phyloP scores from a whole-genome alignment of 1,284 basidiomycete genomes.

The Wallemia ichthyophaga region DNA sequence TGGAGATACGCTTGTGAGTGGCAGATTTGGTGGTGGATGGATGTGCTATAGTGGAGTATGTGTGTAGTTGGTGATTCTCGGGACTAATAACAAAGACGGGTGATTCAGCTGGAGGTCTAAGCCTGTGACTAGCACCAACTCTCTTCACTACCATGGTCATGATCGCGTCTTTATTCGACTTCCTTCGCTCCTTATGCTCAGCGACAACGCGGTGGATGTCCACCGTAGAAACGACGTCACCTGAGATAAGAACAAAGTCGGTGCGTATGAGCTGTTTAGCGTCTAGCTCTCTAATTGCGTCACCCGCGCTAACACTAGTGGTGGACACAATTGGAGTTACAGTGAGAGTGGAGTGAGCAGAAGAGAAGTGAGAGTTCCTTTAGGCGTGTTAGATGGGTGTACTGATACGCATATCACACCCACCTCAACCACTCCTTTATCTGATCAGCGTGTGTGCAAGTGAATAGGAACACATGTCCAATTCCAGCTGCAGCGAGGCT shows the following conservation, averaged over 20 bases:
- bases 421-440: slow-evolving; percentile 52
- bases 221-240: slow-evolving; percentile 79
- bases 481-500: slow-evolving; percentile 70
- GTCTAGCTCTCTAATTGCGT: slow-evolving; percentile 89
- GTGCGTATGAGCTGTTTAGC: slow-evolving; percentile 65
- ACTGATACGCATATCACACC: slow-evolving; percentile 15
- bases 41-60: slow-evolving; percentile 35
- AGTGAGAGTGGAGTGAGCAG: slow-evolving; percentile 4
- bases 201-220: slow-evolving; percentile 64
- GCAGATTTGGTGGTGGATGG: slow-evolving; percentile 27
- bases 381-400: not conserved
- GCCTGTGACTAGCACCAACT: slow-evolving; percentile 34
- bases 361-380: not conserved
- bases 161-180: slow-evolving; percentile 65
- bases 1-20: slow-evolving; percentile 23
- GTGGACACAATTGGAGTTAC: not conserved
- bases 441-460: slow-evolving; percentile 51
- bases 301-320: slow-evolving; percentile 35
- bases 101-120: slow-evolving; percentile 37
- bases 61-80: slow-evolving; percentile 3
- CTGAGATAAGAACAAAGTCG: slow-evolving; percentile 79
- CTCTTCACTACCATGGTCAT: slow-evolving; percentile 86
- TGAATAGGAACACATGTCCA: slow-evolving; percentile 82
- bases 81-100: slow-evolving; percentile 41
- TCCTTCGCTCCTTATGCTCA: slow-evolving; percentile 60